Percentiles rank a stretch among this genome's conserved stretches.
These are phyloP conservation scores for Claviceps monticola DNA, from an alignment of 2,329 filamentous ascomycete species.

Conservation along the genomic window DNA sequence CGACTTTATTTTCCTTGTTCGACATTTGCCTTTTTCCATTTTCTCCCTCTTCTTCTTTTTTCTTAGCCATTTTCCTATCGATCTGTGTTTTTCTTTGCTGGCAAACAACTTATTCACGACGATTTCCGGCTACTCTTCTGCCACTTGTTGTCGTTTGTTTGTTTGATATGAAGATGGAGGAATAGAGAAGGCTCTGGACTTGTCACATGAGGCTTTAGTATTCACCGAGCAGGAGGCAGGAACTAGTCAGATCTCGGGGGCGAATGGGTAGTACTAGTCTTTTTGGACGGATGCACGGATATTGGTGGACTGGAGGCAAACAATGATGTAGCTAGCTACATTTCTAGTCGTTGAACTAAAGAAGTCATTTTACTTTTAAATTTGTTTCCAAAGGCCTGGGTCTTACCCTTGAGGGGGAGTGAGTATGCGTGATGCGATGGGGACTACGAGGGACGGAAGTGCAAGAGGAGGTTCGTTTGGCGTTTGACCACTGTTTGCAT, in stretches of 20 bases:
- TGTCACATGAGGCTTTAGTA: not conserved
- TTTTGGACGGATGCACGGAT: not conserved
- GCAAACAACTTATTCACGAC: constrained; percentile 16
- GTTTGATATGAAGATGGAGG: not conserved
- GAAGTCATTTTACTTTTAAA: too few relatives aligned
- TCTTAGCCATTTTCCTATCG: not conserved
- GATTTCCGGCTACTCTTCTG: constrained; percentile 3
- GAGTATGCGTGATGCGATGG: too few relatives aligned
- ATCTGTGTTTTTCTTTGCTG: not conserved
- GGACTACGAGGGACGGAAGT: too few relatives aligned
- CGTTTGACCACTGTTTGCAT: too few relatives aligned
- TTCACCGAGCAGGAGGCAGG: not conserved
- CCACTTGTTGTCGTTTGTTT: constrained; percentile 1
- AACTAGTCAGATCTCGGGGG: not conserved
- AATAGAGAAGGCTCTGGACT: not conserved
- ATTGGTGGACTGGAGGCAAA: not conserved
- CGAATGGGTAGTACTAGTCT: not conserved
- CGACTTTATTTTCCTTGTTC: constrained; percentile 10
- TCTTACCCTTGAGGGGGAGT: too few relatives aligned
- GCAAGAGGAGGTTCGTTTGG: too few relatives aligned
- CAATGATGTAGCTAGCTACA: constrained; percentile 6
- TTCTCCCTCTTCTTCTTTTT: constrained; percentile 11
- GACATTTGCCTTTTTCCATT: constrained; percentile 4
- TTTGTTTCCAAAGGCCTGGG: too few relatives aligned
- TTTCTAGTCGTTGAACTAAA: not conserved